Conservation (phyloP, 192 early-diverging fungal species). For the Coemansia sp. region DNA sequence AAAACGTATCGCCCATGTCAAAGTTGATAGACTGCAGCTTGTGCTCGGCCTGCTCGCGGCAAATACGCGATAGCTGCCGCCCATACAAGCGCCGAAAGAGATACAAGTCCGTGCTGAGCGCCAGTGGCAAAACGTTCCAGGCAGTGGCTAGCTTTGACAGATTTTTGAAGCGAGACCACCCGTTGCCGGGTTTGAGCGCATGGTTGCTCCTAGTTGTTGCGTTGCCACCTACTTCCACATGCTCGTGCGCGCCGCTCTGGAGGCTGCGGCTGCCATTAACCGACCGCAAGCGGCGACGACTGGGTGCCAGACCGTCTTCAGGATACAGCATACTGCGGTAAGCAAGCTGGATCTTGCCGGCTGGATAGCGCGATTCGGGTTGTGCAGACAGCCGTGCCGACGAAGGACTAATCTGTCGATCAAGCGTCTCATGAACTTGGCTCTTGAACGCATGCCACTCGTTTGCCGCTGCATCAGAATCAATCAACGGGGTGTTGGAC, state of each 20-base stretch:
- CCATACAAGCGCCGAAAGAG: slow-evolving; percentile 39
- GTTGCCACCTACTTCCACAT: background rate
- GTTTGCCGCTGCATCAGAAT: slow-evolving; percentile 1
- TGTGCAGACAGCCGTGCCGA: background rate
- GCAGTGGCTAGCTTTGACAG: slow-evolving; percentile 35
- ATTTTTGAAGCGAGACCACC: slow-evolving; percentile 6
- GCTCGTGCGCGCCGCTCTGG: background rate
- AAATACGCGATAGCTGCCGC: slow-evolving; percentile 44
- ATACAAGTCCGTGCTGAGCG: slow-evolving; percentile 32
- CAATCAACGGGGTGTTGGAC: slow-evolving; percentile 15
- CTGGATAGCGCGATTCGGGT: slow-evolving; percentile 5
- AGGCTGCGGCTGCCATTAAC: background rate
- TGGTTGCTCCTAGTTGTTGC: background rate
- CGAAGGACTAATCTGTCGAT: background rate
- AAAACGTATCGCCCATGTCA: slow-evolving; percentile 48
- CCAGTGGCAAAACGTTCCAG: slow-evolving; percentile 48
- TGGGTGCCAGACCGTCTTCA: slow-evolving; percentile 19
- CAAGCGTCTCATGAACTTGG: slow-evolving; percentile 10
- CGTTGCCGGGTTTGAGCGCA: background rate
- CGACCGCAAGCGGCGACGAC: slow-evolving; percentile 36
- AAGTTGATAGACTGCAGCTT: slow-evolving; percentile 47
- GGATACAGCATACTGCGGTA: slow-evolving; percentile 36
- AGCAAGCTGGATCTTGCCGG: slow-evolving; percentile 28
- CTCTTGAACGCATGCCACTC: slow-evolving; percentile 41
- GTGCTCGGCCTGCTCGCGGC: slow-evolving; percentile 50